A percentile compares a stretch with the other conserved stretches of the same genome.
Conservation (phyloP, 2,329 filamentous ascomycete species). For the Colletotrichum sp. region DNA sequence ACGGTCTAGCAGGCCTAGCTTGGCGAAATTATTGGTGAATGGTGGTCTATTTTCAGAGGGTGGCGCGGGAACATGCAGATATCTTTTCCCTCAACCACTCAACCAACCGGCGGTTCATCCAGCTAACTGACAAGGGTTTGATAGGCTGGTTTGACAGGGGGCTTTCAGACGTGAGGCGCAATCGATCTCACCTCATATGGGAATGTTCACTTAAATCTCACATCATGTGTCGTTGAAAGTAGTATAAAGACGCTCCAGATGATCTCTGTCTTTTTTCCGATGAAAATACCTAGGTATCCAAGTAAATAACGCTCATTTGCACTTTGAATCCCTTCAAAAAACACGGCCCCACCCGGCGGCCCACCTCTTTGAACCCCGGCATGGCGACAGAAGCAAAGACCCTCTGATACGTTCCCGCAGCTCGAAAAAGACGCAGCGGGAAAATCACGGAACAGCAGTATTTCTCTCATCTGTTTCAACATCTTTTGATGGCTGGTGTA, state of each 20-base stretch:
- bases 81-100: not conserved
- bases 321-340: not conserved
- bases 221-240: no score
- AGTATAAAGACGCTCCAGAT: not conserved
- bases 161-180: not conserved
- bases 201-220: not conserved
- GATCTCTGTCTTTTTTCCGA: not conserved
- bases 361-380: not conserved
- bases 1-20: not conserved
- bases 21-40: not conserved
- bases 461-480: not conserved
- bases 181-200: not conserved
- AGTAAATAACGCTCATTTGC: not conserved
- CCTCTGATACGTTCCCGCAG: not conserved
- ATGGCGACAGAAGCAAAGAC: not conserved
- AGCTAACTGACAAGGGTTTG: not conserved
- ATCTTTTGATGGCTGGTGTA: not conserved
- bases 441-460: not conserved
- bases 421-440: not conserved
- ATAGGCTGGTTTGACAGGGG: not conserved
- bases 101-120: not conserved
- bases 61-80: constrained; percentile 4
- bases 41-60: not conserved
- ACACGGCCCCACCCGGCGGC: not conserved
- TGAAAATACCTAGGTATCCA: not conserved